These are phyloP conservation scores for Cinnamomum micranthum DNA, from an alignment of 164 flowering plant species.

Conservation along the genomic window DNA sequence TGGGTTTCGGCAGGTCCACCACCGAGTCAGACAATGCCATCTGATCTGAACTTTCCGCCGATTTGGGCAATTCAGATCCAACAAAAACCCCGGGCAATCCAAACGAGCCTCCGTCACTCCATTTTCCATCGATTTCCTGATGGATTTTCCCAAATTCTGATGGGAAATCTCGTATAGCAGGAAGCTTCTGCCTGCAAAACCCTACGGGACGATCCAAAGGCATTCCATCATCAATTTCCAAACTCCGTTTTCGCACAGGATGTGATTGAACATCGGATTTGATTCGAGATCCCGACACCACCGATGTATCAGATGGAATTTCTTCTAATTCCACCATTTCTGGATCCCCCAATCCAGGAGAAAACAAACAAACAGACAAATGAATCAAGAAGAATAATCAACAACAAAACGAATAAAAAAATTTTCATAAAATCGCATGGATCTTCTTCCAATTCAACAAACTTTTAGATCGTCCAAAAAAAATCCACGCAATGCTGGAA, in stretches of 20 bases:
- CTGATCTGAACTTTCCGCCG: background rate
- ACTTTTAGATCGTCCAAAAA: too few species aligned
- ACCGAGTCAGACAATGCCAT: background rate
- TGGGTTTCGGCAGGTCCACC: background rate
- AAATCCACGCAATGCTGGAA: too few species aligned
- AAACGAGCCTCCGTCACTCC: background rate
- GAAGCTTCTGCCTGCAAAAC: constrained; percentile 46
- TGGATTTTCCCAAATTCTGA: constrained; percentile 38
- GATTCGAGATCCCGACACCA: background rate
- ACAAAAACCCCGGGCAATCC: background rate
- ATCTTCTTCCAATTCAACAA: too few species aligned
- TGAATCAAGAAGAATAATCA: background rate
- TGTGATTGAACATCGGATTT: background rate
- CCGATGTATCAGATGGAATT: background rate
- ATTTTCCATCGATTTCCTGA: background rate
- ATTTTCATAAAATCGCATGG: too few species aligned
- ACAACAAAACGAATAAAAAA: background rate
- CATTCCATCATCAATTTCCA: constrained; percentile 5
- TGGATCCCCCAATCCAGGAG: background rate
- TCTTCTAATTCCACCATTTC: background rate
- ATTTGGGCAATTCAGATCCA: constrained; percentile 2
- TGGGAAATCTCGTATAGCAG: constrained; percentile 55
- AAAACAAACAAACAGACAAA: background rate
- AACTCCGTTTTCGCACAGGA: background rate
- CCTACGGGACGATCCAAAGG: constrained; percentile 12